Percentiles rank a stretch among this genome's conserved stretches.
phyloP scores from a whole-genome alignment of 495 filamentous ascomycete genomes.

The Halenospora varia region DNA sequence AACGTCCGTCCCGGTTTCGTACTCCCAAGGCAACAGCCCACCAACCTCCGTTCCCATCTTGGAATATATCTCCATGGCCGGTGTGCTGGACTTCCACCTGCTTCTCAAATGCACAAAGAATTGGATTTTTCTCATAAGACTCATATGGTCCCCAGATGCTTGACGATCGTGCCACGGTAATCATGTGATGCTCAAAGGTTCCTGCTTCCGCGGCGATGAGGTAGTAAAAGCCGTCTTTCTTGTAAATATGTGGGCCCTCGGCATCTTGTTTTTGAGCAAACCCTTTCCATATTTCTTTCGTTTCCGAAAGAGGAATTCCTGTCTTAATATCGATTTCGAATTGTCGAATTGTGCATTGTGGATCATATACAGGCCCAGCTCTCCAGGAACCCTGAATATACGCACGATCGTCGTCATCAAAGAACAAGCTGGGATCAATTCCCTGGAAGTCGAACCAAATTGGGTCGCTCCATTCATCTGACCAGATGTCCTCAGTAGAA shows the following conservation, averaged over 20 bases:
- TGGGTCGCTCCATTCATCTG: slow-evolving; percentile 27
- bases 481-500: slow-evolving; percentile 26
- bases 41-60: slow-evolving; percentile 40
- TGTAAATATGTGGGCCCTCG: slow-evolving; percentile 64
- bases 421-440: slow-evolving; percentile 45
- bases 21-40: slow-evolving; percentile 32
- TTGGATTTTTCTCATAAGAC: slow-evolving; percentile 44
- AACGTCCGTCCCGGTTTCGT: slow-evolving; percentile 11
- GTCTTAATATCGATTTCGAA: slow-evolving; percentile 41
- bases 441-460: slow-evolving; percentile 29
- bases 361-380: slow-evolving; percentile 25
- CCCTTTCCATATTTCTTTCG: slow-evolving; percentile 51
- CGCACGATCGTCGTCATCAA: slow-evolving; percentile 44
- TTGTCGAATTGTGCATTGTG: slow-evolving; percentile 34
- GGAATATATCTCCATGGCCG: slow-evolving; percentile 42
- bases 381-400: slow-evolving; percentile 36
- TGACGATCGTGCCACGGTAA: slow-evolving; percentile 46
- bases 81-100: slow-evolving; percentile 34
- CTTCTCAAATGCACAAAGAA: slow-evolving; percentile 41
- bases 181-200: slow-evolving; percentile 54
- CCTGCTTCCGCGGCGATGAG: slow-evolving; percentile 65
- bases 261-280: slow-evolving; percentile 41
- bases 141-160: slow-evolving; percentile 52
- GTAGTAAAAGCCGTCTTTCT: slow-evolving; percentile 62
- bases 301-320: slow-evolving; percentile 30